Evolutionary conservation across 2,329 filamentous ascomycete genomes (phyloP).

Genomic region (Epichloe gansuensis): DNA sequence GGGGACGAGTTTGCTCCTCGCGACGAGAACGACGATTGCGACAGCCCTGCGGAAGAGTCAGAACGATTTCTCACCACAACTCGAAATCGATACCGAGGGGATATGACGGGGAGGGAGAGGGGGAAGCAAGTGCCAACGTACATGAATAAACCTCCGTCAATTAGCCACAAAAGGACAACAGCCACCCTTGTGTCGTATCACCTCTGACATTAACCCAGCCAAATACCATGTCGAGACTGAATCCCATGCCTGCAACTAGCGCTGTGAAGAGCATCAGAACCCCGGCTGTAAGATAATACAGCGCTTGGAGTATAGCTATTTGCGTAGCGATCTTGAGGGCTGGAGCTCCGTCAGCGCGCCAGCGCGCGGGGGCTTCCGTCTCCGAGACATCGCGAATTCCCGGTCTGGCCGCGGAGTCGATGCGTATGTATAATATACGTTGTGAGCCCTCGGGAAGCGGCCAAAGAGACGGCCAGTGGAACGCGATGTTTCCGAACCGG

Average conservation of each 20-base stretch:
- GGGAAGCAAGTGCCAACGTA: slow-evolving; percentile 16
- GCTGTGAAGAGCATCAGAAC: slow-evolving; percentile 46
- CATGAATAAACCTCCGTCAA: slow-evolving; percentile 43
- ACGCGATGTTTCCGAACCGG: too few species aligned
- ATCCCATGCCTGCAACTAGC: slow-evolving; percentile 43
- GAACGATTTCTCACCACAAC: background rate
- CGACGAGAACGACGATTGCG: slow-evolving; percentile 71
- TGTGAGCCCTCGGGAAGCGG: too few species aligned
- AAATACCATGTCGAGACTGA: slow-evolving; percentile 42
- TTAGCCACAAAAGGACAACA: slow-evolving; percentile 46
- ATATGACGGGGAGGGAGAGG: background rate
- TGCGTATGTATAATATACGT: background rate
- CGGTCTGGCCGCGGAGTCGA: background rate
- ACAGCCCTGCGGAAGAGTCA: slow-evolving; percentile 47
- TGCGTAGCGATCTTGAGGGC: slow-evolving; percentile 48
- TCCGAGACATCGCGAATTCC: slow-evolving; percentile 35
- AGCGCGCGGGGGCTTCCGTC: slow-evolving; percentile 44
- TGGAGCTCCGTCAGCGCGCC: slow-evolving; percentile 50
- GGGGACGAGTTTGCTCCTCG: slow-evolving; percentile 83
- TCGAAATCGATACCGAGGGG: background rate
- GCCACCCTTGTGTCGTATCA: slow-evolving; percentile 50
- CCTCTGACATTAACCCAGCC: slow-evolving; percentile 47
- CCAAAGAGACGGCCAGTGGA: too few species aligned
- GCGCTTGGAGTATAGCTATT: slow-evolving; percentile 42
- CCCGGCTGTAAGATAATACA: slow-evolving; percentile 41